These are phyloP conservation scores for Moringa oleifera DNA, from an alignment of 345 rosid genomes.

Conservation along the genomic window DNA sequence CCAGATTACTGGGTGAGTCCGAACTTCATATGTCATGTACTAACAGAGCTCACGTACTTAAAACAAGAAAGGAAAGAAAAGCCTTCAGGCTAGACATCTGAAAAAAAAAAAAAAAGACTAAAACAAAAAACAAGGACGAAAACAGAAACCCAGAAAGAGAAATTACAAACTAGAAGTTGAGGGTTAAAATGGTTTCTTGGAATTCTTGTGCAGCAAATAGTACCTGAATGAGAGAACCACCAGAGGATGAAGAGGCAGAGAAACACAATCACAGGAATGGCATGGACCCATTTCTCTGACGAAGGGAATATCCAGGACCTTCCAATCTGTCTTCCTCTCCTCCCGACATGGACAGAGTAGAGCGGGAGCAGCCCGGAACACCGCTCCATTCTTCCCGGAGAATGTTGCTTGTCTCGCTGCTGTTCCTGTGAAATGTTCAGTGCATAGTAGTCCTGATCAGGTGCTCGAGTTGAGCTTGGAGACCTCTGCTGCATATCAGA, in stretches of 20 bases:
- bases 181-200: not conserved
- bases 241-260: slow-evolving; percentile 60
- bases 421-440: slow-evolving; percentile 4
- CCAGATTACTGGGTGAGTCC: too few species aligned
- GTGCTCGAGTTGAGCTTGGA: not conserved
- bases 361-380: slow-evolving; percentile 29
- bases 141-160: too few species aligned
- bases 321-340: slow-evolving; percentile 21
- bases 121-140: slow-evolving; percentile 1
- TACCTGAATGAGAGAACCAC: slow-evolving; percentile 58
- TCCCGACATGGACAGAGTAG: slow-evolving; percentile 22
- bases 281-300: slow-evolving; percentile 36
- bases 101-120: not conserved
- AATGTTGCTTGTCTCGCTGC: slow-evolving; percentile 11
- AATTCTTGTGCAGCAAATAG: not conserved
- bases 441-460: not conserved
- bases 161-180: too few species aligned
- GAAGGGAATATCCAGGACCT: slow-evolving; percentile 20
- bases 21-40: too few species aligned
- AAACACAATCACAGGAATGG: slow-evolving; percentile 39
- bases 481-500: not conserved
- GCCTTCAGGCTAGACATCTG: not conserved
- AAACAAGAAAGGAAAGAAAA: not conserved
- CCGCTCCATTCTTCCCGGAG: slow-evolving; percentile 18
- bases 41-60: too few species aligned